Evolutionary conservation across 768 basidiomycete genomes (phyloP).

Genomic region (Neoboletus subvelutipes): DNA sequence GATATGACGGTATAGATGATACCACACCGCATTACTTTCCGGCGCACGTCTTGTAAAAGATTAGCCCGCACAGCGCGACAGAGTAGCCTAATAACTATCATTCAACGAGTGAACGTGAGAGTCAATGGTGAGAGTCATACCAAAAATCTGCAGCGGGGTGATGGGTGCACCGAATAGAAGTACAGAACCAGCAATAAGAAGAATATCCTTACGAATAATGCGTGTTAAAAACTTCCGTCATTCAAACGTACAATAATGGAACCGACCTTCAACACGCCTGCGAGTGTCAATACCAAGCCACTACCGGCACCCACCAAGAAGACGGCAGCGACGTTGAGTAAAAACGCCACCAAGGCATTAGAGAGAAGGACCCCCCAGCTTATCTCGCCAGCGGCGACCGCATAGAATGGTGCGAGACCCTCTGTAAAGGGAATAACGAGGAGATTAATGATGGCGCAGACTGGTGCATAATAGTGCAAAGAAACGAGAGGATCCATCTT

Average conservation of each 20-base stretch:
- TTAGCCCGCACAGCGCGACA: constrained; percentile 79
- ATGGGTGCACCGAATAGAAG: constrained; percentile 79
- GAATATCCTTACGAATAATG: constrained; percentile 65
- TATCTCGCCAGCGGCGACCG: constrained; percentile 48
- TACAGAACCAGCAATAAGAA: constrained; percentile 90
- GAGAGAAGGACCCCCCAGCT: constrained; percentile 72
- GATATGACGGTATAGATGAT: too few relatives aligned
- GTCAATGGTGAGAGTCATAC: constrained; percentile 34
- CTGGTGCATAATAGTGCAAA: constrained; percentile 94
- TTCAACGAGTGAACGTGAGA: neutral
- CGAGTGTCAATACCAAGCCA: constrained; percentile 87
- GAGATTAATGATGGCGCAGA: constrained; percentile 90
- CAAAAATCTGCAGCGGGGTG: constrained; percentile 82
- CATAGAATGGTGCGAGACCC: constrained; percentile 83
- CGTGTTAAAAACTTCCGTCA: constrained; percentile 11
- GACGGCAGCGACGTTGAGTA: constrained; percentile 90
- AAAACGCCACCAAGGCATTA: constrained; percentile 87
- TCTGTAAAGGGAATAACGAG: constrained; percentile 88
- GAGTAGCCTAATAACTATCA: constrained; percentile 64
- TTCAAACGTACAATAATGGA: neutral
- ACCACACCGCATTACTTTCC: constrained; percentile 43
- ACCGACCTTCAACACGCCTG: constrained; percentile 87
- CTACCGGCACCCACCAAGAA: constrained; percentile 89
- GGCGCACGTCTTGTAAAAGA: constrained; percentile 80
- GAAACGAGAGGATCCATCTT: constrained; percentile 98